A percentile compares a stretch with the other conserved stretches of the same genome.
Evolutionary conservation across 306 rosid genomes (phyloP).

Genomic region (Begonia masoniana): DNA sequence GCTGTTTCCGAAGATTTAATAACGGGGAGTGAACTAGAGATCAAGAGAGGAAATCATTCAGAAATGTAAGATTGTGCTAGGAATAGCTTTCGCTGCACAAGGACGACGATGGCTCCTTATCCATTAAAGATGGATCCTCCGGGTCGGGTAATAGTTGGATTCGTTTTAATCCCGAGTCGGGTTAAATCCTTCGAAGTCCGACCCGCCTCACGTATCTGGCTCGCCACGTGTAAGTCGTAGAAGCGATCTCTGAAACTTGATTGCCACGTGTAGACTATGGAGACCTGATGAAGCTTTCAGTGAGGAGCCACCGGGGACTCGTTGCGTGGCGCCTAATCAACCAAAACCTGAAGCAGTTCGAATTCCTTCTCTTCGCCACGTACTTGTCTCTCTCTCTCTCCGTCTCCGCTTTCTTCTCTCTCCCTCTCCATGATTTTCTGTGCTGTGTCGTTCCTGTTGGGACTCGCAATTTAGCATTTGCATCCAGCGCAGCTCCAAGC

Average conservation of each 20-base stretch:
- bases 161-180: neutral
- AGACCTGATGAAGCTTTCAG: no score
- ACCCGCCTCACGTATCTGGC: neutral
- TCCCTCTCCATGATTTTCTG: neutral
- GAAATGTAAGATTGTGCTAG: neutral
- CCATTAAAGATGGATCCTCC: neutral
- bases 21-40: conserved; percentile 3
- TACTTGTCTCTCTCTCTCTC: conserved; percentile 15
- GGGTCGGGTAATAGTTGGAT: neutral
- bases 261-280: no score
- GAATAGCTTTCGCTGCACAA: neutral
- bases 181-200: neutral
- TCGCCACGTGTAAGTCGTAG: neutral
- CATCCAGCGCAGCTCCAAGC: neutral
- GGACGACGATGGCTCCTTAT: conserved; percentile 7
- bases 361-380: conserved; percentile 13
- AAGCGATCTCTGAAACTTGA: neutral
- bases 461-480: neutral
- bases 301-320: no score
- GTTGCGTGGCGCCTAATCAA: conserved; percentile 17
- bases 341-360: neutral
- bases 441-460: neutral
- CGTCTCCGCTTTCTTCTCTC: conserved; percentile 25
- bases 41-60: conserved; percentile 19
- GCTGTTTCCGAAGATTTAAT: conserved; percentile 1